Evolutionary conservation across 768 basidiomycete species (phyloP).

Genomic region (Trametes cinnabarina): DNA sequence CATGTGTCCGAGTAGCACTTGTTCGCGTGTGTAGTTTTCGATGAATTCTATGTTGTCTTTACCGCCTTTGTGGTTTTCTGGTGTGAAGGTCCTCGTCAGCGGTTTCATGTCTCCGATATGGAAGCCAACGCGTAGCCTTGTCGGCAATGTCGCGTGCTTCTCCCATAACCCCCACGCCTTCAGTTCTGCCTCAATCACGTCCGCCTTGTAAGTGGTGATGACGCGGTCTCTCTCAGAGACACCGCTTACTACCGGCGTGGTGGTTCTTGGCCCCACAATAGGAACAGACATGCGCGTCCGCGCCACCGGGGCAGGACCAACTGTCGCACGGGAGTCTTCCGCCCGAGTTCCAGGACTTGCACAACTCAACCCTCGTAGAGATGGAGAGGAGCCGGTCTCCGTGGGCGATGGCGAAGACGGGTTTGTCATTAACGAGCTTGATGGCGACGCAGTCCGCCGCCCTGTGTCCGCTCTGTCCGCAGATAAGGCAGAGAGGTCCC

Average conservation of each 20-base stretch:
- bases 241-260: slow-evolving; percentile 9
- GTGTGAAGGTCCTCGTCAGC: neutral
- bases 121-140: slow-evolving; percentile 3
- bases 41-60: slow-evolving; percentile 5
- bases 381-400: neutral
- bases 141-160: neutral
- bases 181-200: neutral
- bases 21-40: neutral
- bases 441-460: neutral
- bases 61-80: slow-evolving; percentile 1
- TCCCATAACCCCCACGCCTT: neutral
- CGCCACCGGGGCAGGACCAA: neutral
- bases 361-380: neutral
- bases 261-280: slow-evolving; percentile 12
- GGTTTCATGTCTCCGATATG: slow-evolving; percentile 1
- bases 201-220: neutral
- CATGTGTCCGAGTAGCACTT: neutral
- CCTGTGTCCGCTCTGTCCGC: slow-evolving; percentile 3
- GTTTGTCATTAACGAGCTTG: neutral
- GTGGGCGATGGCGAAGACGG: neutral
- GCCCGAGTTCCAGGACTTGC: slow-evolving; percentile 6
- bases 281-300: slow-evolving; percentile 4
- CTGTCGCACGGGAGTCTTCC: neutral
- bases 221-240: slow-evolving; percentile 7
- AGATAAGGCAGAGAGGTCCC: slow-evolving; percentile 8